Evolutionary conservation across 306 rosid species (phyloP).

Genomic region (Glycine latifolia): DNA sequence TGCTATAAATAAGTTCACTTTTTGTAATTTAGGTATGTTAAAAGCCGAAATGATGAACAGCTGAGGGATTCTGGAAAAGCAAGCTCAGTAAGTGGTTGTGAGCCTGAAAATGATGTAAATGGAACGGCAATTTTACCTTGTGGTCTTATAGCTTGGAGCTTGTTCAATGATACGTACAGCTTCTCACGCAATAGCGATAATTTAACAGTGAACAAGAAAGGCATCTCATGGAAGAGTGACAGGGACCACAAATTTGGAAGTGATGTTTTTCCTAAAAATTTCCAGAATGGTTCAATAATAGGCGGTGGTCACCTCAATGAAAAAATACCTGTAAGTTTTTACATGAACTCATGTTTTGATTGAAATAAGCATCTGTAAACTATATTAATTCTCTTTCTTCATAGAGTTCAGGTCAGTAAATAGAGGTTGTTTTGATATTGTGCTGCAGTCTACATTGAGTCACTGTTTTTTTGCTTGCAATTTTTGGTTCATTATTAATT

Average conservation of each 20-base stretch:
- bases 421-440: conserved; percentile 26
- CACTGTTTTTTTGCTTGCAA: conserved; percentile 12
- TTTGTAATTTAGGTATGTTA: conserved; percentile 74
- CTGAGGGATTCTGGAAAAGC: conserved; percentile 52
- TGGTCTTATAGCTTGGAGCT: conserved; percentile 98
- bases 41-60: conserved; percentile 91
- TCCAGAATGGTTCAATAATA: conserved; percentile 71
- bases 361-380: conserved; percentile 17
- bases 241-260: conserved; percentile 91
- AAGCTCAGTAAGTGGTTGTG: conserved; percentile 54
- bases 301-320: conserved; percentile 64
- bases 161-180: conserved; percentile 88
- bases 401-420: not conserved
- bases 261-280: conserved; percentile 82
- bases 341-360: conserved; percentile 22
- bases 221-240: conserved; percentile 92
- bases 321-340: conserved; percentile 61
- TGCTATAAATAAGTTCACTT: conserved; percentile 2
- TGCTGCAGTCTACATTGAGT: not conserved
- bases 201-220: conserved; percentile 71
- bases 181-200: conserved; percentile 56
- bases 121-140: conserved; percentile 76
- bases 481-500: not conserved
- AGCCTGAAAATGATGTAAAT: conserved; percentile 65
- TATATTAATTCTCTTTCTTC: not conserved